phyloP scores from a whole-genome alignment of 2,329 filamentous ascomycete species.

The Fusarium sp. region DNA sequence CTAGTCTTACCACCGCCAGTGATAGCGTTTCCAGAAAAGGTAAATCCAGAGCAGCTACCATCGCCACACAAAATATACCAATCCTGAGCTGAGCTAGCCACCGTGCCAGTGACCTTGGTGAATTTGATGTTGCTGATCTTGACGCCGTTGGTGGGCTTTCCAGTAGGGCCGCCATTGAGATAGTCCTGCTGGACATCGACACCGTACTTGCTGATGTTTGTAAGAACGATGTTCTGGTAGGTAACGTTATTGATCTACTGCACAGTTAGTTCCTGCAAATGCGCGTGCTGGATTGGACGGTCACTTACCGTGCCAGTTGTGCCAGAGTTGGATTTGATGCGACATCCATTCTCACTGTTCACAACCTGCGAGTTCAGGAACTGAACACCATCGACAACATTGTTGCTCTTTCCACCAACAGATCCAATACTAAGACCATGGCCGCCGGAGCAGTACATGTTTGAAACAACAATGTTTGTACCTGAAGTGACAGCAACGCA shows the following conservation, averaged over 20 bases:
- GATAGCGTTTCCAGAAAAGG: slow-evolving; percentile 56
- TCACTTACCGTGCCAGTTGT: neutral
- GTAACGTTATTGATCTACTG: slow-evolving; percentile 52
- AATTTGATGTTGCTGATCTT: slow-evolving; percentile 59
- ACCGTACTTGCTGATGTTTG: slow-evolving; percentile 50
- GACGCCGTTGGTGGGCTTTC: slow-evolving; percentile 55
- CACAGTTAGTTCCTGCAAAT: no score
- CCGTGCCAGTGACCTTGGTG: slow-evolving; percentile 53
- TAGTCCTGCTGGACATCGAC: slow-evolving; percentile 54
- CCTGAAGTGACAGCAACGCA: slow-evolving; percentile 66
- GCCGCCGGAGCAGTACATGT: slow-evolving; percentile 50
- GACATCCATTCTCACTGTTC: neutral
- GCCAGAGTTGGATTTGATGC: slow-evolving; percentile 51
- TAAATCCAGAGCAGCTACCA: slow-evolving; percentile 57
- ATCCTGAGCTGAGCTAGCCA: slow-evolving; percentile 49
- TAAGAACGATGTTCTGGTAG: slow-evolving; percentile 54
- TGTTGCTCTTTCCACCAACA: slow-evolving; percentile 57
- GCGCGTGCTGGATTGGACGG: no score
- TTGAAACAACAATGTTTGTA: neutral
- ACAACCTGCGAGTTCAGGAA: slow-evolving; percentile 57
- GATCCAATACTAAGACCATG: slow-evolving; percentile 54
- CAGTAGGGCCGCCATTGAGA: slow-evolving; percentile 55
- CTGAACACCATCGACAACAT: slow-evolving; percentile 59
- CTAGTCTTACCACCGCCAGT: slow-evolving; percentile 53
- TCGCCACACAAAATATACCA: slow-evolving; percentile 63